A percentile compares a stretch with the other conserved stretches of the same genome.
Conservation (phyloP, 305 asterid genomes). For the Petunia hybrid region DNA sequence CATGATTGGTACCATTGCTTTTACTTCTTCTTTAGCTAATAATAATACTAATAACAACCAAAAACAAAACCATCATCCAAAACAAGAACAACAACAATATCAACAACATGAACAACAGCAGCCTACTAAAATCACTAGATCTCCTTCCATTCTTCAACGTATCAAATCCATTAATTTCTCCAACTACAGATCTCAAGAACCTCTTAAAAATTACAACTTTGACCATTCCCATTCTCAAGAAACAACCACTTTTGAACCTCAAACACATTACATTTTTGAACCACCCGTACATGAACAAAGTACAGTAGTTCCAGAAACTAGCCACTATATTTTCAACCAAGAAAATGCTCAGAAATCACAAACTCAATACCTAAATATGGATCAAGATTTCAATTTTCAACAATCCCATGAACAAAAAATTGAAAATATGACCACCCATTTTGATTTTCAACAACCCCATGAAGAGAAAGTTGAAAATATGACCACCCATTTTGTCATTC, state of each 20-base stretch:
- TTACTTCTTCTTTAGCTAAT: slow-evolving; percentile 60
- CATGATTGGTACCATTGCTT: slow-evolving; percentile 75
- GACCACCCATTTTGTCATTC: slow-evolving; percentile 29
- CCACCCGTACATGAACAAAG: slow-evolving; percentile 39
- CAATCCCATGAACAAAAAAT: slow-evolving; percentile 14
- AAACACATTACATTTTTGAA: slow-evolving; percentile 40
- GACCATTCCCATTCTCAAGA: slow-evolving; percentile 40
- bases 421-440: slow-evolving; percentile 20
- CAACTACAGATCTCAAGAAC: slow-evolving; percentile 52
- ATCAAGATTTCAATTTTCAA: slow-evolving; percentile 29
- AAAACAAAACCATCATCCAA: slow-evolving; percentile 39
- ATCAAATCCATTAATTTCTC: slow-evolving; percentile 58
- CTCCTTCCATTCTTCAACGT: slow-evolving; percentile 73
- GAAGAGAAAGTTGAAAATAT: slow-evolving; percentile 27
- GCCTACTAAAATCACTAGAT: slow-evolving; percentile 37
- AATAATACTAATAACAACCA: too few relatives aligned
- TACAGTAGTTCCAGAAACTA: slow-evolving; percentile 10
- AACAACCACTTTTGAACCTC: slow-evolving; percentile 22
- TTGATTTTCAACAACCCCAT: neutral
- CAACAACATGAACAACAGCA: slow-evolving; percentile 23
- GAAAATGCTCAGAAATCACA: slow-evolving; percentile 27
- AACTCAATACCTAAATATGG: slow-evolving; percentile 27
- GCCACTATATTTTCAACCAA: slow-evolving; percentile 42
- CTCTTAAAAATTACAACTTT: slow-evolving; percentile 31
- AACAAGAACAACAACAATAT: slow-evolving; percentile 28